Base-by-base conservation (phyloP, 495 filamentous ascomycete species). In the Daldinia vernicosa region DNA sequence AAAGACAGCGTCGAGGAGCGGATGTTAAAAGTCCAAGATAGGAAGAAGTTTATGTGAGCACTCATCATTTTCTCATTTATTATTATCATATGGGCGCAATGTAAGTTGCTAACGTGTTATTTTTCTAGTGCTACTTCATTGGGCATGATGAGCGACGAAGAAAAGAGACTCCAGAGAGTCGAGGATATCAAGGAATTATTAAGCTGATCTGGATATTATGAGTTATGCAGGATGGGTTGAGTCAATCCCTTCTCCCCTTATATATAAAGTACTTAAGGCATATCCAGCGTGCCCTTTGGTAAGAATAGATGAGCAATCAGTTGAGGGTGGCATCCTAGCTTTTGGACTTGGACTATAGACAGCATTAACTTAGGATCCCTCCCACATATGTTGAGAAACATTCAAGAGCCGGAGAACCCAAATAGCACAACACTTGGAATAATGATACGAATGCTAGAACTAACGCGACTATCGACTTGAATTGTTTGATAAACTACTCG, bases 181-280 rank as follows among this genome's bases (percentile, higher is more conserved):
- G 95, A 97, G 78, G 95, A 99, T 84, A 92, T 99, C 66, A 95
- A 88, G 78, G 90, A 97, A 80, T 81, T 99, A 69, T 88, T 99
- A 58, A 93, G 92, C 75, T 97, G 76, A 80, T 51, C 32, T 19
- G 19, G 47, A 37, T 35, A 24, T 3, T 11, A 9, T 47, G 22
- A 11, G 19, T 2, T 24, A 12, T 47, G 5, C 9, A 24, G 7
- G 43, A 47, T 24, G 6, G 17, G 22, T 45, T 45, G 9, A 17
- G 22, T 45, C 17, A 9, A 8, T 45, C 3, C 11, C 19, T 3
- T 47, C 43, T 5, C 19, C 2, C 2, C 22, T 9, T 24, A 24
- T 9, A 19, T 47, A 47, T 19, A 17, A 24, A 17, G 17, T 47
- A 43, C 14, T 4, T 43, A 47, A 47, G 43, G 43, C 43, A 47